Evolutionary conservation across 257 asterid species (phyloP).

Genomic region (Plantago elongata): DNA sequence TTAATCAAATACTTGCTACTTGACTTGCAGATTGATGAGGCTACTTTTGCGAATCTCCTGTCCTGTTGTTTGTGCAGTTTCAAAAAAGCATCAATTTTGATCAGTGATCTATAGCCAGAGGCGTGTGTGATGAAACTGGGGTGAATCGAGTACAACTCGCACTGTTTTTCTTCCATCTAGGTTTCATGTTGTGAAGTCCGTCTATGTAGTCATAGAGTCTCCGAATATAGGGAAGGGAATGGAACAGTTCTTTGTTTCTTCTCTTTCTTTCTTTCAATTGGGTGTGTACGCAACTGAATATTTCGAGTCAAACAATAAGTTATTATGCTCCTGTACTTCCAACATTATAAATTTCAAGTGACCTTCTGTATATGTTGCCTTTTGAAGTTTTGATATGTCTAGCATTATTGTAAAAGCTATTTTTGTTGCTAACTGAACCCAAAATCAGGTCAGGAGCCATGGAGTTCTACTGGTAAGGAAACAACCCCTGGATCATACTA

Average conservation of each 20-base stretch:
- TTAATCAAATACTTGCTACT: slow-evolving; percentile 17
- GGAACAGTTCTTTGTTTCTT: neutral
- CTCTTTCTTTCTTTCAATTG: too few relatives aligned
- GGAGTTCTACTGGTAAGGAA: too few relatives aligned
- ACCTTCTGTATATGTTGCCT: too few relatives aligned
- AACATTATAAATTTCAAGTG: too few relatives aligned
- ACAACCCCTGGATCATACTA: too few relatives aligned
- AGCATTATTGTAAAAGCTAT: too few relatives aligned
- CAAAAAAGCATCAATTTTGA: slow-evolving; percentile 15
- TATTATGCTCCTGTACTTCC: too few relatives aligned
- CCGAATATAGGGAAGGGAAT: neutral
- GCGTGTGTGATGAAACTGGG: neutral
- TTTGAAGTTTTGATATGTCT: too few relatives aligned
- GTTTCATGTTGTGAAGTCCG: slow-evolving; percentile 1
- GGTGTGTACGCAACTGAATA: too few relatives aligned
- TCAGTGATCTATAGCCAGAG: slow-evolving; percentile 5
- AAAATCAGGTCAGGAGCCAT: too few relatives aligned
- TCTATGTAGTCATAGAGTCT: neutral
- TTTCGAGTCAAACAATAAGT: too few relatives aligned
- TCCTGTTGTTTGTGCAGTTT: slow-evolving; percentile 9
- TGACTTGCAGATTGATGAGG: slow-evolving; percentile 26
- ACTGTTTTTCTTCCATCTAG: neutral
- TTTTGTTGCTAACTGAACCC: too few relatives aligned
- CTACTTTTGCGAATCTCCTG: slow-evolving; percentile 6
- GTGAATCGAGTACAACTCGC: neutral